phyloP scores from a whole-genome alignment of 352 stramenopile species.

The Globisporangium polare region DNA sequence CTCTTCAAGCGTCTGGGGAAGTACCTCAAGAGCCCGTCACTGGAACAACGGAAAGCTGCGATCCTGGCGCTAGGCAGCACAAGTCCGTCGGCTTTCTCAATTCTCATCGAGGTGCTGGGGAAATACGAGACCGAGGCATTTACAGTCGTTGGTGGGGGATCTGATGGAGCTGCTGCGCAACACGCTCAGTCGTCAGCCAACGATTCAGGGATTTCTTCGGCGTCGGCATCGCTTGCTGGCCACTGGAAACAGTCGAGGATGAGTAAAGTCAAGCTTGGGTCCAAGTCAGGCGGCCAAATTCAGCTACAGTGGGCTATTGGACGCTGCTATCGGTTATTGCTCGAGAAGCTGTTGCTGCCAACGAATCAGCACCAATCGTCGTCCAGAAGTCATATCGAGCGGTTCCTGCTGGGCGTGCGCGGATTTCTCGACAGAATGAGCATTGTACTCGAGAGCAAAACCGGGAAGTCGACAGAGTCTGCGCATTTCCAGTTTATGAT shows the following conservation, averaged over 20 bases:
- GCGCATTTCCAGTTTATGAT: slow-evolving; percentile 49
- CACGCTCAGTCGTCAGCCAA: not conserved
- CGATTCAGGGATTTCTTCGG: not conserved
- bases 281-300: slow-evolving; percentile 15
- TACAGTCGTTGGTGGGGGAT: no score
- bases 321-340: slow-evolving; percentile 46
- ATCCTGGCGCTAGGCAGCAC: slow-evolving; percentile 51
- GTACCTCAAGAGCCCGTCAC: slow-evolving; percentile 54
- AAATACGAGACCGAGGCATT: slow-evolving; percentile 55
- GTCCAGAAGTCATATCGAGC: slow-evolving; percentile 1
- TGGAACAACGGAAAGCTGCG: slow-evolving; percentile 48
- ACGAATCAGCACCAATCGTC: not conserved
- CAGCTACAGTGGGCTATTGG: slow-evolving; percentile 57
- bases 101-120: slow-evolving; percentile 46
- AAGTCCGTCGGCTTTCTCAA: slow-evolving; percentile 25
- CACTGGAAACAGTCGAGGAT: slow-evolving; percentile 16
- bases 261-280: slow-evolving; percentile 9
- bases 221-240: not conserved
- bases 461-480: slow-evolving; percentile 6
- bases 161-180: not conserved
- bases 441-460: slow-evolving; percentile 17
- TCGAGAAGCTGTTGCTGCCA: slow-evolving; percentile 25
- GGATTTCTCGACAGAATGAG: slow-evolving; percentile 29
- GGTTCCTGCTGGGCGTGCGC: slow-evolving; percentile 16
- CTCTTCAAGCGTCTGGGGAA: slow-evolving; percentile 48